A percentile compares a stretch with the other conserved stretches of the same genome.
Conservation (phyloP, 2,329 filamentous ascomycete genomes). For the Macrophomina tecta region DNA sequence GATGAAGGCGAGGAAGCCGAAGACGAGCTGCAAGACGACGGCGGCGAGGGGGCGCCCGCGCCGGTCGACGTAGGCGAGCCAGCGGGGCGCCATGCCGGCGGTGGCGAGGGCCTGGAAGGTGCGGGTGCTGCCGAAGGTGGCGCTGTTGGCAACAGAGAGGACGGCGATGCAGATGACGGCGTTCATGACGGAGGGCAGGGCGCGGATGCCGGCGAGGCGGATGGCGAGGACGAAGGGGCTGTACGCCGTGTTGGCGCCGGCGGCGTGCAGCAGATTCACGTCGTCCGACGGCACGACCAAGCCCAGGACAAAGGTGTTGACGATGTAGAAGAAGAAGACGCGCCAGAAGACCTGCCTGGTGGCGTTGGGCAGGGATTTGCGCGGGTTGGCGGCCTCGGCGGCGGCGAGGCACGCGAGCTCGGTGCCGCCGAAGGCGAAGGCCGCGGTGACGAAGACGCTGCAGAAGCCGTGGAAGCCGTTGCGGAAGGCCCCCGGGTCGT, state of each 20-base stretch:
- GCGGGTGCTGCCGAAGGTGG: constrained; percentile 88
- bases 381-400: constrained; percentile 63
- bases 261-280: constrained; percentile 63
- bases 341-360: constrained; percentile 56
- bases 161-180: constrained; percentile 89
- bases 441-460: constrained; percentile 67
- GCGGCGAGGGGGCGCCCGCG: constrained; percentile 74
- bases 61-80: constrained; percentile 69
- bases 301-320: constrained; percentile 74
- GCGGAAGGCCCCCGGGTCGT: constrained; percentile 60
- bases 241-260: constrained; percentile 69
- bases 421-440: constrained; percentile 67
- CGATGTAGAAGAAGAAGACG: constrained; percentile 59
- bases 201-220: constrained; percentile 78
- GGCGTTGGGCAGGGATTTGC: constrained; percentile 54
- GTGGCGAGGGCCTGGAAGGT: constrained; percentile 90
- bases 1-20: constrained; percentile 70
- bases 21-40: constrained; percentile 58
- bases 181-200: constrained; percentile 89
- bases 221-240: constrained; percentile 96
- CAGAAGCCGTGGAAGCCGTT: constrained; percentile 70
- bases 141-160: constrained; percentile 87
- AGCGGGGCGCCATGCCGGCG: constrained; percentile 65
- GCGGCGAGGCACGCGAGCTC: constrained; percentile 67
- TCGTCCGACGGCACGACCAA: constrained; percentile 80